phyloP scores from a whole-genome alignment of 306 rosid genomes.

The Prunus mongolica region DNA sequence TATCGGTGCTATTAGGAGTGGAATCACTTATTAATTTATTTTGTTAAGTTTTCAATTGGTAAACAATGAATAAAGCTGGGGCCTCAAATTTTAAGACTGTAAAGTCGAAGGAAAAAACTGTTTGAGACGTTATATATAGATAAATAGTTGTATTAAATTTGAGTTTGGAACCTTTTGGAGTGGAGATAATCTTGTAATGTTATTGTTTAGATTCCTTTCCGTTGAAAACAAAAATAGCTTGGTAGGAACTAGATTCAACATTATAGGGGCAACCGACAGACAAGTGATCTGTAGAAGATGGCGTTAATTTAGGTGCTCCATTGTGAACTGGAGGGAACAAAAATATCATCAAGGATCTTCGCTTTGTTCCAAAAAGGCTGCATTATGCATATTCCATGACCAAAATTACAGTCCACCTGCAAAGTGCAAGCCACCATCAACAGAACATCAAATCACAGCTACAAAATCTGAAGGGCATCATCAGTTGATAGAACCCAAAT shows the following conservation, averaged over 20 bases:
- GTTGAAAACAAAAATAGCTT: neutral
- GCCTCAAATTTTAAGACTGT: too few relatives aligned
- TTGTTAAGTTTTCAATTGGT: too few relatives aligned
- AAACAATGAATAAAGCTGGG: too few relatives aligned
- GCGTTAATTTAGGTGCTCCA: too few relatives aligned
- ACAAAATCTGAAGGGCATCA: neutral
- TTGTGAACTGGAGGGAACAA: neutral
- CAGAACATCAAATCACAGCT: neutral
- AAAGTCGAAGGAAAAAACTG: too few relatives aligned
- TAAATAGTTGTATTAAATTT: neutral
- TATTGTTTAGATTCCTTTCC: slow-evolving; percentile 3
- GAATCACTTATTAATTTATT: too few relatives aligned
- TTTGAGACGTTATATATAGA: too few relatives aligned
- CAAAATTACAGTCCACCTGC: neutral
- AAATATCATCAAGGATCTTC: slow-evolving; percentile 9
- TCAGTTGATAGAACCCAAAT: too few relatives aligned
- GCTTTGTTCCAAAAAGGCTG: neutral
- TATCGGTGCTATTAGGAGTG: too few relatives aligned
- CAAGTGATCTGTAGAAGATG: too few relatives aligned
- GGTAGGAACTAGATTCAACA: neutral
- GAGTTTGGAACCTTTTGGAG: too few relatives aligned
- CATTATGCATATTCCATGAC: slow-evolving; percentile 14
- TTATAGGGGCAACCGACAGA: too few relatives aligned
- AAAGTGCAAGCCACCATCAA: neutral
- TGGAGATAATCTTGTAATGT: neutral